A percentile compares a stretch with the other conserved stretches of the same genome.
These are phyloP conservation scores for Xylariaceae sp. DNA, from an alignment of 2,329 filamentous ascomycete species.

Conservation along the genomic window DNA sequence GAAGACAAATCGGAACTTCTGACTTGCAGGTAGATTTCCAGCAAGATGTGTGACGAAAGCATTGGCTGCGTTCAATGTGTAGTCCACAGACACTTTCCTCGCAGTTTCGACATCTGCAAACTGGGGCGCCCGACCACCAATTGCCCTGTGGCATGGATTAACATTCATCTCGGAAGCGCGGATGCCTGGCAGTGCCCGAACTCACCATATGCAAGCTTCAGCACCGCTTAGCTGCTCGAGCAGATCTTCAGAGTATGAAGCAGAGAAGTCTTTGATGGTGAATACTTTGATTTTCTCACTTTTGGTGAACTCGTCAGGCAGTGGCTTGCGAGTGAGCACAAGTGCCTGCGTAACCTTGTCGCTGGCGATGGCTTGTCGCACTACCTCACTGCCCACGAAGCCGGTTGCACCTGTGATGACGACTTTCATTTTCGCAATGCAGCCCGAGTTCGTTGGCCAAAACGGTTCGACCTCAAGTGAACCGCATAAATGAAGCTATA, in stretches of 20 bases:
- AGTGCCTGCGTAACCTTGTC: conserved; percentile 48
- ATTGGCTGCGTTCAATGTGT: conserved; percentile 56
- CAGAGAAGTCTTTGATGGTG: conserved; percentile 50
- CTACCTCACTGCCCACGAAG: conserved; percentile 50
- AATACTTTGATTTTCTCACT: conserved; percentile 48
- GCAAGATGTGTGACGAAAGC: conserved; percentile 42
- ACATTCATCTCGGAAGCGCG: neutral
- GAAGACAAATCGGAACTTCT: conserved; percentile 40
- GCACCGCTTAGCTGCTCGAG: conserved; percentile 45
- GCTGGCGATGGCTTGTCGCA: conserved; percentile 47
- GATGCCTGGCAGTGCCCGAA: conserved; percentile 12
- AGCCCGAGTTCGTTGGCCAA: too few species aligned
- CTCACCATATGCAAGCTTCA: conserved; percentile 62
- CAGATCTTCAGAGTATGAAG: conserved; percentile 42
- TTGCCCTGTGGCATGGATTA: conserved; percentile 30
- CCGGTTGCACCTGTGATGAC: conserved; percentile 30
- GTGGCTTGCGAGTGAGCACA: conserved; percentile 45
- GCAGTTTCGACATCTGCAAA: conserved; percentile 43
- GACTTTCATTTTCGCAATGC: conserved; percentile 47
- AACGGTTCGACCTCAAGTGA: too few species aligned
- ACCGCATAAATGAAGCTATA: too few species aligned
- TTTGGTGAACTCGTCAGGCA: conserved; percentile 39
- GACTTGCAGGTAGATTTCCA: conserved; percentile 25
- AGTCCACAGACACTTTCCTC: conserved; percentile 55
- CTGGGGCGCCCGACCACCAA: conserved; percentile 41